Evolutionary conservation across 768 basidiomycete species (phyloP).

Genomic region (Pleurotus giganteus): DNA sequence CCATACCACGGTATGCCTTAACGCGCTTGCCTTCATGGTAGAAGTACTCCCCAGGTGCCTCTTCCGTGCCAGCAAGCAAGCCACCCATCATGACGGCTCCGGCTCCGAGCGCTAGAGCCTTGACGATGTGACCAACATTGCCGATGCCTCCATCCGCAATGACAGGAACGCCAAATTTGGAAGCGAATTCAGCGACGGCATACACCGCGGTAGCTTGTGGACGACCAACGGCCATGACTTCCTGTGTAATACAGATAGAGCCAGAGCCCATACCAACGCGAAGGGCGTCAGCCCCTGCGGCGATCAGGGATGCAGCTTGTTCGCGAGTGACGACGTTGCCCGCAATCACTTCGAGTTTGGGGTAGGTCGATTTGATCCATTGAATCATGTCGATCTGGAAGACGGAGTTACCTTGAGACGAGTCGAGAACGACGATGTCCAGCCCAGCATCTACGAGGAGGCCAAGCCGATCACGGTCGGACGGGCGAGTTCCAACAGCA

Average conservation of each 20-base stretch:
- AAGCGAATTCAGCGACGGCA: slow-evolving; percentile 91
- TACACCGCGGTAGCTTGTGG: slow-evolving; percentile 99
- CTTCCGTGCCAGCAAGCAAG: slow-evolving; percentile 91
- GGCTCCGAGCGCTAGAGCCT: slow-evolving; percentile 92
- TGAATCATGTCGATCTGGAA: slow-evolving; percentile 93
- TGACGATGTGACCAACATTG: slow-evolving; percentile 97
- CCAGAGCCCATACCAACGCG: slow-evolving; percentile 98
- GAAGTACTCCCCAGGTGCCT: slow-evolving; percentile 98
- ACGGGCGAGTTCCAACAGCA: slow-evolving; percentile 89
- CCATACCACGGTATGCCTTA: slow-evolving; percentile 99
- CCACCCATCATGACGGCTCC: slow-evolving; percentile 99
- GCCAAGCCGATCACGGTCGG: slow-evolving; percentile 80
- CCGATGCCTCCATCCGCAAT: slow-evolving; percentile 95
- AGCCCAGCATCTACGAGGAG: slow-evolving; percentile 92
- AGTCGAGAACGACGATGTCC: slow-evolving; percentile 93
- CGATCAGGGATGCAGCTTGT: slow-evolving; percentile 92
- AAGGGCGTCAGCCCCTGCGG: slow-evolving; percentile 92
- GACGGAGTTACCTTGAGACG: slow-evolving; percentile 93
- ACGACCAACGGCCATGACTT: slow-evolving; percentile 98
- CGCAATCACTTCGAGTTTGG: slow-evolving; percentile 88
- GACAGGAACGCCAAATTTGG: slow-evolving; percentile 92
- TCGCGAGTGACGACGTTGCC: slow-evolving; percentile 98
- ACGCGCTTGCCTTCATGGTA: slow-evolving; percentile 99
- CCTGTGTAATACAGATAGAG: slow-evolving; percentile 99
- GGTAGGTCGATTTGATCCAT: slow-evolving; percentile 88